A percentile compares a stretch with the other conserved stretches of the same genome.
Conservation (phyloP, 768 basidiomycete genomes). For the Pleurotus tuber-regium region DNA sequence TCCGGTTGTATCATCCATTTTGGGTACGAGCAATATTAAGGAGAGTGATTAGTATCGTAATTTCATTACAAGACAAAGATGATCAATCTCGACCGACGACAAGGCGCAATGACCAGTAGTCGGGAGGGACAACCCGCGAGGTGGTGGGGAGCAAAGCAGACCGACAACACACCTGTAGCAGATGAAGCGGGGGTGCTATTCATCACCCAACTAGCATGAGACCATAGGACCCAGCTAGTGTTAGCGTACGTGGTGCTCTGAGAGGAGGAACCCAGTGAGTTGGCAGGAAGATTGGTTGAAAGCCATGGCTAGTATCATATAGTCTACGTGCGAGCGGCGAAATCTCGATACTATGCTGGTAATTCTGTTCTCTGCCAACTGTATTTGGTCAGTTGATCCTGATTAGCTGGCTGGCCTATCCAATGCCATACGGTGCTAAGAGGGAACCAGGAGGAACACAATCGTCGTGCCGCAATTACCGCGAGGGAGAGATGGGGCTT, state of each 20-base stretch:
- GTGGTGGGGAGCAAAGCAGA: constrained; percentile 2
- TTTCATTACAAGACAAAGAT: not conserved
- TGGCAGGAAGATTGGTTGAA: constrained; percentile 4
- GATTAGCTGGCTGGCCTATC: constrained; percentile 6
- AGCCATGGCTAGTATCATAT: constrained; percentile 9
- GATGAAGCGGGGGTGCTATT: constrained; percentile 7
- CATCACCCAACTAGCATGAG: constrained; percentile 8
- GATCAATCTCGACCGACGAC: constrained; percentile 6
- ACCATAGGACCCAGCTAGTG: not conserved
- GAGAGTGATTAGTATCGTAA: not conserved
- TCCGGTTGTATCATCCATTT: not conserved
- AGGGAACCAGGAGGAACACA: constrained; percentile 2
- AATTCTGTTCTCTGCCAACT: not conserved
- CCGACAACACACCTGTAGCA: constrained; percentile 8
- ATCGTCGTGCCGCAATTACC: not conserved
- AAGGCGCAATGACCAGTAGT: not conserved
- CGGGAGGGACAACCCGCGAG: not conserved
- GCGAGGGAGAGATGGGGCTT: not conserved
- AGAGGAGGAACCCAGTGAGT: not conserved
- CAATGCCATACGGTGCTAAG: not conserved
- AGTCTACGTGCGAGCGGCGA: constrained; percentile 5
- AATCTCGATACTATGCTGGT: constrained; percentile 6
- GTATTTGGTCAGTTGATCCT: constrained; percentile 8
- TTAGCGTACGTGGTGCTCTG: not conserved
- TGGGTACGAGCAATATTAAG: not conserved